Conservation (phyloP, 78 protist species). For the Chrysochromulina tobinii region DNA sequence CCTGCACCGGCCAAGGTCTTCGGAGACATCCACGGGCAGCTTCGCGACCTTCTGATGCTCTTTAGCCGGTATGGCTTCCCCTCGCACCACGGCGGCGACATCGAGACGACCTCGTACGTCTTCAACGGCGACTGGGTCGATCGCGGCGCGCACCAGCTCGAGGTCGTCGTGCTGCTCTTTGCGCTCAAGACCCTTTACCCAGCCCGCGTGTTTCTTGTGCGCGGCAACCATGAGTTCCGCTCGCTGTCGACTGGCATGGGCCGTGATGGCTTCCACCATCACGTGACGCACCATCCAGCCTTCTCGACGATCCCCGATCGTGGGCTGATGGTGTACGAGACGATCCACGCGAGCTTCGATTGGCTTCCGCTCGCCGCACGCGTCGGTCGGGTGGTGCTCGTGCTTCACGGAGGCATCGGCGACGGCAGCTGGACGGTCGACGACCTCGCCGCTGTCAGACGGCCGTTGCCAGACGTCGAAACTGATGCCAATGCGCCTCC, state of each 20-base stretch:
- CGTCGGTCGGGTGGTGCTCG: not conserved
- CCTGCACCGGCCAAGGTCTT: not conserved
- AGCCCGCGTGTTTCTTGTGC: constrained; percentile 29
- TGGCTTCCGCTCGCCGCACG: constrained; percentile 43
- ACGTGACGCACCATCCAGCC: too few species aligned
- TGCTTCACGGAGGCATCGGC: constrained; percentile 58
- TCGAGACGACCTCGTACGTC: constrained; percentile 17
- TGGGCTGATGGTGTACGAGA: not conserved
- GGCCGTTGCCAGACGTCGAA: too few species aligned
- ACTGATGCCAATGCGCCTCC: too few species aligned
- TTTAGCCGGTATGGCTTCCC: not conserved
- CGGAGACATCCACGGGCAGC: constrained; percentile 33
- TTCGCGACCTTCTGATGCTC: not conserved
- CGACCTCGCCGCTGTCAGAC: not conserved
- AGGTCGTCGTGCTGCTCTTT: constrained; percentile 38
- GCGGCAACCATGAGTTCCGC: constrained; percentile 79
- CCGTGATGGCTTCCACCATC: not conserved
- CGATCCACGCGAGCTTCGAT: constrained; percentile 27
- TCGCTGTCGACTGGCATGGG: not conserved
- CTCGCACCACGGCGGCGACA: not conserved
- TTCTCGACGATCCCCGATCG: not conserved
- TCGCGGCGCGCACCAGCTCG: constrained; percentile 66
- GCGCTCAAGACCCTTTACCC: constrained; percentile 49
- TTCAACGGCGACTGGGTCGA: constrained; percentile 82
- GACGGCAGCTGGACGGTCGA: not conserved